Evolutionary conservation across 257 asterid genomes (phyloP).

Genomic region (Prunella vulgaris): DNA sequence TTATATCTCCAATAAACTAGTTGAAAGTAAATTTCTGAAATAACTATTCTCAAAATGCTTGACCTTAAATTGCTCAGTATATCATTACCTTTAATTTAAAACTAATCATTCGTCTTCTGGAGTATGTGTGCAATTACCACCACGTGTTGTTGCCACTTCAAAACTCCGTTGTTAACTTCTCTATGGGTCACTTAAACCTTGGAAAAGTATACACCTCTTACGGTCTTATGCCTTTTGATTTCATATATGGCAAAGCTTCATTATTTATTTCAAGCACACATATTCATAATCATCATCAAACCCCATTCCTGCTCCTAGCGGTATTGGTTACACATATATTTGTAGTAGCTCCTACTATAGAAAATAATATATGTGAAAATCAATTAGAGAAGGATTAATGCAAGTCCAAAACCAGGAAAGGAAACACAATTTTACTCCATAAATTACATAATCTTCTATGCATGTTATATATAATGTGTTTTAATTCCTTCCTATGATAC

Average conservation of each 20-base stretch:
- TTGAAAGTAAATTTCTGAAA: neutral
- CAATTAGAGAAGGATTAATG: neutral
- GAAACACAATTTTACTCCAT: neutral
- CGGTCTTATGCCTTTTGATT: no score
- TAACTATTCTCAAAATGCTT: neutral
- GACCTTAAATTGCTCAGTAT: neutral
- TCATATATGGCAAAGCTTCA: neutral
- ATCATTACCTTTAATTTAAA: neutral
- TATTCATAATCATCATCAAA: neutral
- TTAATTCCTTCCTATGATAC: neutral
- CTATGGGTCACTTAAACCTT: neutral
- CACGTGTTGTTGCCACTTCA: neutral
- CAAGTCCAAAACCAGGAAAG: neutral
- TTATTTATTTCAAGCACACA: neutral
- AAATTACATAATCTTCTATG: neutral
- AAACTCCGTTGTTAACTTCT: neutral
- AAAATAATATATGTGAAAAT: neutral
- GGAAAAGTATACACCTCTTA: neutral
- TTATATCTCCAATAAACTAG: neutral
- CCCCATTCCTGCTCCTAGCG: neutral
- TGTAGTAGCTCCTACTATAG: neutral
- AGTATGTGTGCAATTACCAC: neutral
- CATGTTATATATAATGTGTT: neutral
- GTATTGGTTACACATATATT: neutral
- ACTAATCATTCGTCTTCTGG: neutral